Conservation (phyloP, 2,329 filamentous ascomycete species). For the Fusarium mangiferae region DNA sequence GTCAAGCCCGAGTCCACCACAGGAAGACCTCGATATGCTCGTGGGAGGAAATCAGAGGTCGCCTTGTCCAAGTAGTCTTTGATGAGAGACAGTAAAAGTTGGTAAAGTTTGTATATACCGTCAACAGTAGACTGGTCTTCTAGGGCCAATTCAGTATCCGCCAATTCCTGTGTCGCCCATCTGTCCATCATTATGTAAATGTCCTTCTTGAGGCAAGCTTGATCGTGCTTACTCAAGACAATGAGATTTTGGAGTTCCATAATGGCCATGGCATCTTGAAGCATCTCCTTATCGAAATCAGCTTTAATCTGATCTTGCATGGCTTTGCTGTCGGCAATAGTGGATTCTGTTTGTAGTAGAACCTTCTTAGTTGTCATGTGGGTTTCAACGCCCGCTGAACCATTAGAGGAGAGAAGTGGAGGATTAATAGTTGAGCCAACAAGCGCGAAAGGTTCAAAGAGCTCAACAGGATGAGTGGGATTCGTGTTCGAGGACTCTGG, state of each 20-base stretch:
- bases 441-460: background rate
- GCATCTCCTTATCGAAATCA: constrained; percentile 2
- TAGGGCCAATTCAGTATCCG: background rate
- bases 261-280: constrained; percentile 10
- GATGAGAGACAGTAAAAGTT: background rate
- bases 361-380: background rate
- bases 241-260: background rate
- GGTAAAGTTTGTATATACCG: background rate
- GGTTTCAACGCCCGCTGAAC: background rate
- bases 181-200: background rate
- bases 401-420: background rate
- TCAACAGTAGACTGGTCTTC: background rate
- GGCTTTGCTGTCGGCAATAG: background rate
- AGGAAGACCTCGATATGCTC: background rate
- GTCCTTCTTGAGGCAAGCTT: background rate
- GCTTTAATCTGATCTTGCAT: background rate
- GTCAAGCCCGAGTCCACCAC: background rate
- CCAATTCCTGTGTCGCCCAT: background rate
- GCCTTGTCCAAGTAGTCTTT: constrained; percentile 14
- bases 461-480: background rate
- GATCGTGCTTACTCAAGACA: too few relatives aligned
- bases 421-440: background rate
- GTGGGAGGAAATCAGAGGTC: background rate
- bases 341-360: background rate
- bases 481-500: background rate